Base-by-base conservation (phyloP, 2,329 filamentous ascomycete species). In the Stemphylium beticola region DNA sequence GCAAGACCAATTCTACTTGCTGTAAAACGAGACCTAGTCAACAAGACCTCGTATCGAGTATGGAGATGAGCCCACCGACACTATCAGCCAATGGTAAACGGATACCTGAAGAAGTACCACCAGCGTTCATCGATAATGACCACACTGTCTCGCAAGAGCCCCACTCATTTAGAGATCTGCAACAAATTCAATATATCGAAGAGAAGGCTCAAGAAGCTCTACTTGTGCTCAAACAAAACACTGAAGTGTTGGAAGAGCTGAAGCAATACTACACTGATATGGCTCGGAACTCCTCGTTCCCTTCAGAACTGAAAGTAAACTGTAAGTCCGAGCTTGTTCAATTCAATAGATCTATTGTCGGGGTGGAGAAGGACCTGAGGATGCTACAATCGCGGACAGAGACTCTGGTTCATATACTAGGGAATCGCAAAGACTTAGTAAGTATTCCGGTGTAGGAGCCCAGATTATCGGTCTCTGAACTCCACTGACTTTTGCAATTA, bases 151-250 rank as follows among this genome's bases (percentile, higher is more conserved):
- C 15, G 0, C 22, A 52, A 11, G 54, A 60, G n/a, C 47, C n/a
- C 2, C 73, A 76, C 34, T 61, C 58, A 0, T 72, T 77, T 40
- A 53, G 38, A 2, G 60, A 74, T 42, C 45, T 78, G 1, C 74
- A 75, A 49, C 22, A 58, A 1, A 59, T 75, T 1, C 75, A 78
- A 26, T 62, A 54, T 31, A 51, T 75, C 4, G 74, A 77, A 49
- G 75, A 77, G n/a, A 73, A 74, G 39, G 61, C 65, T 4, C 76
- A 76, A 29, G 74, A 78, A 43, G 61, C 66, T 0, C 43, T 70
- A 0, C 59, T 74, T 0, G 59, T 74, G 0, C 48, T 79, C 0
- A 65, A 65, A 22, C 42, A 66, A 1, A 77, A 79, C 47, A 54
- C 62, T 1, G 61, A 69, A 8, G 63, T 77, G 7, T 50, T 79